Conservation (phyloP, 225 moss, liverwort and hornwort species). For the Straminergon stramineum region DNA sequence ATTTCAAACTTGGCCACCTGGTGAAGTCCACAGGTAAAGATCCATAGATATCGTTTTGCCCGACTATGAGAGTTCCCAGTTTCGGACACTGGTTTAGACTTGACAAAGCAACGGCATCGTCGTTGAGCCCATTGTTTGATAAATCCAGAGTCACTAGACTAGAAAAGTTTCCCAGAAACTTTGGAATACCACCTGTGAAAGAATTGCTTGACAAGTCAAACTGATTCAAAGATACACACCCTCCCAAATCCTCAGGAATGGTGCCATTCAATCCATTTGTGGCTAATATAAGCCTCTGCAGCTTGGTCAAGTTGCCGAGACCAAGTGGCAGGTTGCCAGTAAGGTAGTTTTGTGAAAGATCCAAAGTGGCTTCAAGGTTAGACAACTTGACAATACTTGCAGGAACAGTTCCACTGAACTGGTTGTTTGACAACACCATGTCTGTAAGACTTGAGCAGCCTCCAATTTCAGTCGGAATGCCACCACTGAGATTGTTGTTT, state of each 20-base stretch:
- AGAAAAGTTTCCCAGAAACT: neutral
- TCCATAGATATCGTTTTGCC: neutral
- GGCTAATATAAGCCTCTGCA: neutral
- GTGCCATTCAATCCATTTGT: neutral
- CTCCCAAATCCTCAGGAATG: neutral
- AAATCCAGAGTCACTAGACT: neutral
- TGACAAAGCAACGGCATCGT: neutral
- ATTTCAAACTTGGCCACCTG: neutral
- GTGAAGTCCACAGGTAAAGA: neutral
- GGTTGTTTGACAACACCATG: neutral
- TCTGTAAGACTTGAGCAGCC: neutral
- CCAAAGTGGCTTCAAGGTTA: neutral
- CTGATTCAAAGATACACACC: neutral
- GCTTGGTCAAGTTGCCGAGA: neutral
- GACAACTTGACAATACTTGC: neutral
- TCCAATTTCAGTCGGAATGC: neutral
- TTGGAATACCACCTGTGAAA: neutral
- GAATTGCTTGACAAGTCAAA: neutral
- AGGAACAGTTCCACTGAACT: neutral
- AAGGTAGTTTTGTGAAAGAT: neutral
- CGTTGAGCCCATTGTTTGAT: neutral
- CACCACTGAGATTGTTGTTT: neutral
- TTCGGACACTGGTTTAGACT: neutral
- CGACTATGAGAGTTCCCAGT: neutral
- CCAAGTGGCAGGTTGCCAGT: neutral